Evolutionary conservation across 768 basidiomycete species (phyloP).

Genomic region (Lentinula edodes): DNA sequence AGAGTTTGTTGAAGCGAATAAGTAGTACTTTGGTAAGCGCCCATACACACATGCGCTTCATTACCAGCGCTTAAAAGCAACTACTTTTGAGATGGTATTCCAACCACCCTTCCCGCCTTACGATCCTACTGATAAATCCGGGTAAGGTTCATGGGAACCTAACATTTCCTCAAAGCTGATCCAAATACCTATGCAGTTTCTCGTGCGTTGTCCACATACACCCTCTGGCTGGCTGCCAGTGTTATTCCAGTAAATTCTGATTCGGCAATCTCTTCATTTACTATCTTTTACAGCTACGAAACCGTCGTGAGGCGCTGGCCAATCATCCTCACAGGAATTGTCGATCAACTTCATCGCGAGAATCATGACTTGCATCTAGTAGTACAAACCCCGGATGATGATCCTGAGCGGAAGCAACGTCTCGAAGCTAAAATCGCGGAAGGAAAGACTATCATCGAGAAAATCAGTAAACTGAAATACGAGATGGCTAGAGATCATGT

Average conservation of each 20-base stretch:
- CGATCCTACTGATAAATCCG: constrained; percentile 63
- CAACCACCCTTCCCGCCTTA: constrained; percentile 60
- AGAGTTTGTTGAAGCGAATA: neutral
- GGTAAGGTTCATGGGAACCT: constrained; percentile 33
- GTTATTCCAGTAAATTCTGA: too few relatives aligned
- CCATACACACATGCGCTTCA: neutral
- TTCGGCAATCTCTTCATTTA: neutral
- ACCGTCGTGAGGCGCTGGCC: constrained; percentile 81
- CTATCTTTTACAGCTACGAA: constrained; percentile 47
- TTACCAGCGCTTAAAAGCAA: too few relatives aligned
- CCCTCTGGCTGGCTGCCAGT: too few relatives aligned
- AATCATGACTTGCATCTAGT: constrained; percentile 52
- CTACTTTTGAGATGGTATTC: constrained; percentile 24
- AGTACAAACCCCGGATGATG: constrained; percentile 11
- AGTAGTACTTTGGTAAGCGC: neutral
- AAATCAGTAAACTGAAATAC: constrained; percentile 77
- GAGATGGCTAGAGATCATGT: constrained; percentile 76
- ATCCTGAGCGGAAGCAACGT: constrained; percentile 13
- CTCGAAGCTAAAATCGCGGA: constrained; percentile 51
- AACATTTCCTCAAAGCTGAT: neutral
- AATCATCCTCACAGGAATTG: constrained; percentile 73
- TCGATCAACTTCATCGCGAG: constrained; percentile 68
- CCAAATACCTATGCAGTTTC: constrained; percentile 38
- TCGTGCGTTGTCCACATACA: constrained; percentile 37
- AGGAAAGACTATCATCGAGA: constrained; percentile 71